Percentiles rank a stretch among this genome's conserved stretches.
These are phyloP conservation scores for Wickerhamomyces sp. DNA, from an alignment of 1,139 yeast genomes.

Conservation along the genomic window DNA sequence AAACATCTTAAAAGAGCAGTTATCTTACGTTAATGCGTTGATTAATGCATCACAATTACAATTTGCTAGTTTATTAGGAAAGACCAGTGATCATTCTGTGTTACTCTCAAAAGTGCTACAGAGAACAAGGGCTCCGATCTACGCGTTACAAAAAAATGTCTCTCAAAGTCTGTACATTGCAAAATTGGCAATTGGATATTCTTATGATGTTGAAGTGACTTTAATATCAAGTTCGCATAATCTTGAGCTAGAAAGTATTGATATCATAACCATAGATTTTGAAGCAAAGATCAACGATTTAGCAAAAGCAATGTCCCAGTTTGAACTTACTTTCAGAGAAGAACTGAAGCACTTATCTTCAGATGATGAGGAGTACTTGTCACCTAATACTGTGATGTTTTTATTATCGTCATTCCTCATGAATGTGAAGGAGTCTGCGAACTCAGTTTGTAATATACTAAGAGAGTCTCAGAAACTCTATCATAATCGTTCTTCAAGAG, in stretches of 20 bases:
- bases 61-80: constrained; percentile 29
- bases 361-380: constrained; percentile 25
- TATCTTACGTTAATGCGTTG: constrained; percentile 36
- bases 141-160: constrained; percentile 28
- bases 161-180: constrained; percentile 30
- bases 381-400: constrained; percentile 46
- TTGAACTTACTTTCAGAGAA: constrained; percentile 29
- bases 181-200: constrained; percentile 32
- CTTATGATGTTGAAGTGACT: constrained; percentile 35
- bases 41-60: constrained; percentile 46
- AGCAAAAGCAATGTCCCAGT: constrained; percentile 29
- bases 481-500: constrained; percentile 29
- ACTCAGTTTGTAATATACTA: constrained; percentile 29
- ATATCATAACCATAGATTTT: constrained; percentile 20
- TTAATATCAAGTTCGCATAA: constrained; percentile 20
- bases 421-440: constrained; percentile 39
- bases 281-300: constrained; percentile 26
- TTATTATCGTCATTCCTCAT: constrained; percentile 43
- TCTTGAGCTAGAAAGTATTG: constrained; percentile 16
- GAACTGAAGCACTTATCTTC: constrained; percentile 26
- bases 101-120: constrained; percentile 30
- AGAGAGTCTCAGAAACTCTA: constrained; percentile 29
- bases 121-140: constrained; percentile 30
- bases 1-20: constrained; percentile 29
- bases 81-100: constrained; percentile 27